Evolutionary conservation across 257 asterid genomes (phyloP).

Genomic region (Fraxinus quadrangulata): DNA sequence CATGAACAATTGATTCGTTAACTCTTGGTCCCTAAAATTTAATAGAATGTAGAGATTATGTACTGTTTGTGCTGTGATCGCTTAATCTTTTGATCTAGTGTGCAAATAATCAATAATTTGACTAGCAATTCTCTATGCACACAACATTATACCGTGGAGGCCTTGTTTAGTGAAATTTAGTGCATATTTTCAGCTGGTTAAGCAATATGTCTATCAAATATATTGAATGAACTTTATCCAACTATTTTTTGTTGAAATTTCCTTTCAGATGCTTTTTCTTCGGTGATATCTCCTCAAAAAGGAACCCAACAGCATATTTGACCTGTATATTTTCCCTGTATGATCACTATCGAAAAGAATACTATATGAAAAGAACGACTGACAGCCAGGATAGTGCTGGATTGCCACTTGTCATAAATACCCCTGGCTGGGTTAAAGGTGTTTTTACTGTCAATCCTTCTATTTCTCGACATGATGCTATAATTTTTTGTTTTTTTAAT

Average conservation of each 20-base stretch:
- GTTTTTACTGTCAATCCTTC: slow-evolving; percentile 22
- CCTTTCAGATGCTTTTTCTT: slow-evolving; percentile 84
- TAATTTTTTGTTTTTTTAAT: slow-evolving; percentile 16
- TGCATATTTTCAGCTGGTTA: background rate
- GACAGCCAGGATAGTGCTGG: slow-evolving; percentile 38
- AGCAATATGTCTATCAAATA: slow-evolving; percentile 3
- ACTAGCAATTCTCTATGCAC: background rate
- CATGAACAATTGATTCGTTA: background rate
- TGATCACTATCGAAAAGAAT: slow-evolving; percentile 61
- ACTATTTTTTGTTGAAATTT: slow-evolving; percentile 18
- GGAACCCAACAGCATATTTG: slow-evolving; percentile 77
- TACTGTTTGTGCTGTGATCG: background rate
- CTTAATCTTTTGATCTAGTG: background rate
- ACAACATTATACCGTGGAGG: slow-evolving; percentile 11
- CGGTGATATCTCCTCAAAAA: slow-evolving; percentile 88
- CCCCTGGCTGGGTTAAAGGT: slow-evolving; percentile 99
- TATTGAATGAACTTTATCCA: slow-evolving; percentile 14
- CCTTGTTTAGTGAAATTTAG: background rate
- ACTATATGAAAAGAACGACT: slow-evolving; percentile 25
- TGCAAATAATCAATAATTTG: background rate
- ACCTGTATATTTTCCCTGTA: slow-evolving; percentile 55
- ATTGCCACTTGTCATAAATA: slow-evolving; percentile 82
- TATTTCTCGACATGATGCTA: slow-evolving; percentile 9
- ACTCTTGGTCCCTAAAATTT: slow-evolving; percentile 1
- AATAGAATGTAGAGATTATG: background rate